Evolutionary conservation across 208 protist genomes (phyloP).

Genomic region (Tetramitus jugosus): DNA sequence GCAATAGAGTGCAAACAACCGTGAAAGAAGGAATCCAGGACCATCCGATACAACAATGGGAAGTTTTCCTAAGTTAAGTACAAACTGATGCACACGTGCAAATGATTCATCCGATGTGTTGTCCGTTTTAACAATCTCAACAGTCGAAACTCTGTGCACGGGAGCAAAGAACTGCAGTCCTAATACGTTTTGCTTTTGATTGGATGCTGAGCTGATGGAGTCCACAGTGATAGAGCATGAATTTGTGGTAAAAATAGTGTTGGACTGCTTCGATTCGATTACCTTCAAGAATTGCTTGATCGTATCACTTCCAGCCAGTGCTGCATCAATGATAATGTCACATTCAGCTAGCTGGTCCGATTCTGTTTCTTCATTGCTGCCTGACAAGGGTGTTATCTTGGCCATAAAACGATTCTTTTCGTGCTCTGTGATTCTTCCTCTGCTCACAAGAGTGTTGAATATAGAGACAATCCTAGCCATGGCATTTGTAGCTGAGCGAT

Average conservation of each 20-base stretch:
- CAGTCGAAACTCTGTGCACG: conserved; percentile 76
- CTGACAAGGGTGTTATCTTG: no score
- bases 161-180: conserved; percentile 90
- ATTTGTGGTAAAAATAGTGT: conserved; percentile 76
- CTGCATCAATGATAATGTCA: conserved; percentile 78
- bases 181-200: conserved; percentile 63
- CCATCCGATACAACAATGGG: conserved; percentile 75
- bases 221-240: conserved; percentile 79
- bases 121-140: conserved; percentile 74
- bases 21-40: conserved; percentile 68
- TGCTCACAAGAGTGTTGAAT: conserved; percentile 54
- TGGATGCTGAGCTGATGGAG: conserved; percentile 61
- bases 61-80: conserved; percentile 72
- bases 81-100: conserved; percentile 59
- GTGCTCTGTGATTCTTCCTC: conserved; percentile 50
- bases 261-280: conserved; percentile 41
- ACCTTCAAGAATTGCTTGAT: conserved; percentile 75
- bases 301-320: conserved; percentile 71
- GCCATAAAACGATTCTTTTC: no score
- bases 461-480: no score
- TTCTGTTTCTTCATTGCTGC: no score
- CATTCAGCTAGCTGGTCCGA: conserved; percentile 45
- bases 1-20: conserved; percentile 71
- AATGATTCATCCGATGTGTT: conserved; percentile 60
- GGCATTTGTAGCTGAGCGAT: no score